Conservation (phyloP, 345 rosid genomes). For the Punica granatum region DNA sequence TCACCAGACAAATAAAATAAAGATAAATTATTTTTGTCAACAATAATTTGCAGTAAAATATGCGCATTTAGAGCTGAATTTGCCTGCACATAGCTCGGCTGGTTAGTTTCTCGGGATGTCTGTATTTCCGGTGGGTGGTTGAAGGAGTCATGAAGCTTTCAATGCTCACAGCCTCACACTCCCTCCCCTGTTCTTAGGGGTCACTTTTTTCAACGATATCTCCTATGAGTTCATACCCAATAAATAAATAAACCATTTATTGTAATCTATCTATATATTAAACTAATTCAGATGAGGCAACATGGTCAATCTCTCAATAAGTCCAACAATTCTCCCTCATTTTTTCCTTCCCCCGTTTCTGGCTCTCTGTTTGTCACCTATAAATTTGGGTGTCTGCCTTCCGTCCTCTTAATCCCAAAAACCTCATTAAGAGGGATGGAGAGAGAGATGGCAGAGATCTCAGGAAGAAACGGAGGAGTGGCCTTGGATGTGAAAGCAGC, state of each 20-base stretch:
- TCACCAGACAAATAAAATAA: too few relatives aligned
- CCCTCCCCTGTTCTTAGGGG: background rate
- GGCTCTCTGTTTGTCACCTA: conserved; percentile 1
- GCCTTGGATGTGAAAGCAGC: conserved; percentile 37
- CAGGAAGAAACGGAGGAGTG: conserved; percentile 32
- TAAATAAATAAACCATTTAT: too few relatives aligned
- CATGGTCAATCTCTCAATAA: background rate
- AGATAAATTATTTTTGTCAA: too few relatives aligned
- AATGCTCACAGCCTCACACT: conserved; percentile 13
- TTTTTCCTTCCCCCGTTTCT: background rate
- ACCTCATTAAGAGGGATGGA: background rate
- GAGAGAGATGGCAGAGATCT: conserved; percentile 43
- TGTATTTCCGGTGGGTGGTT: conserved; percentile 33
- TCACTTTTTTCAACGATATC: conserved; percentile 32
- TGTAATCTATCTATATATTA: background rate
- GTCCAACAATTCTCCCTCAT: background rate
- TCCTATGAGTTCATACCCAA: background rate
- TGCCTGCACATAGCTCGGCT: background rate
- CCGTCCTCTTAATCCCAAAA: background rate
- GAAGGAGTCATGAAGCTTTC: conserved; percentile 12
- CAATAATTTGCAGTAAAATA: too few relatives aligned
- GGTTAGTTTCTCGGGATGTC: background rate
- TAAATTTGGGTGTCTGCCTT: background rate
- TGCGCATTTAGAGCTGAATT: too few relatives aligned
- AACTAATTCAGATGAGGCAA: background rate